Conservation (phyloP, 306 rosid genomes). For the Fragaria vesca region DNA sequence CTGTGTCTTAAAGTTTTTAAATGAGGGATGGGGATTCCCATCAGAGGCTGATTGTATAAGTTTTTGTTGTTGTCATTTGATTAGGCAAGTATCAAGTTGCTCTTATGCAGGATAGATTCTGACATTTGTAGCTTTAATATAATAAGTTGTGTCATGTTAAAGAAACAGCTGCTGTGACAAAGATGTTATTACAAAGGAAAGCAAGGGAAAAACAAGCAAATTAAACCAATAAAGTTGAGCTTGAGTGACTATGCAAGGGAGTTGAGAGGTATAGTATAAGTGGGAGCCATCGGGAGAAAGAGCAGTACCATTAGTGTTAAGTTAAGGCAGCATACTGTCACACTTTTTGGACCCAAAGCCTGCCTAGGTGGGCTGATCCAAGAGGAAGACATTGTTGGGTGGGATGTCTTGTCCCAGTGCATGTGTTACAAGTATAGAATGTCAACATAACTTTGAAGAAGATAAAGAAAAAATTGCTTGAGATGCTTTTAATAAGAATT, state of each 20-base stretch:
- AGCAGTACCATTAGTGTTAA: not conserved
- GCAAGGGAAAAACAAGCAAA: not conserved
- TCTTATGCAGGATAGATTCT: not conserved
- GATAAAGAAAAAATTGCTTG: not conserved
- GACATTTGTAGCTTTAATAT: not conserved
- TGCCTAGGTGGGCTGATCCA: not conserved
- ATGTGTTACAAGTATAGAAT: not conserved
- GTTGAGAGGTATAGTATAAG: not conserved
- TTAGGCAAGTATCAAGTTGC: conserved; percentile 1
- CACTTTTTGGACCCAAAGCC: conserved; percentile 5
- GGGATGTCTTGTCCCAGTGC: not conserved
- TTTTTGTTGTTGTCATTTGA: not conserved
- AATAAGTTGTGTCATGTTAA: not conserved
- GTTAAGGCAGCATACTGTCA: not conserved
- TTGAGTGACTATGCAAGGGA: not conserved
- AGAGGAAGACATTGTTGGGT: not conserved
- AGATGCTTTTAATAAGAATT: not conserved
- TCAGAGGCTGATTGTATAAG: not conserved
- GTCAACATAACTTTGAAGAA: not conserved
- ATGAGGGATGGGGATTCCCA: not conserved
- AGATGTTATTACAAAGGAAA: not conserved
- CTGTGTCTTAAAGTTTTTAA: not conserved
- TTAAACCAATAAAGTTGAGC: not conserved
- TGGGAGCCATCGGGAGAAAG: not conserved
- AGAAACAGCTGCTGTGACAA: not conserved